Evolutionary conservation across 495 filamentous ascomycete species (phyloP).

Genomic region (Penicillium ochrochloron): DNA sequence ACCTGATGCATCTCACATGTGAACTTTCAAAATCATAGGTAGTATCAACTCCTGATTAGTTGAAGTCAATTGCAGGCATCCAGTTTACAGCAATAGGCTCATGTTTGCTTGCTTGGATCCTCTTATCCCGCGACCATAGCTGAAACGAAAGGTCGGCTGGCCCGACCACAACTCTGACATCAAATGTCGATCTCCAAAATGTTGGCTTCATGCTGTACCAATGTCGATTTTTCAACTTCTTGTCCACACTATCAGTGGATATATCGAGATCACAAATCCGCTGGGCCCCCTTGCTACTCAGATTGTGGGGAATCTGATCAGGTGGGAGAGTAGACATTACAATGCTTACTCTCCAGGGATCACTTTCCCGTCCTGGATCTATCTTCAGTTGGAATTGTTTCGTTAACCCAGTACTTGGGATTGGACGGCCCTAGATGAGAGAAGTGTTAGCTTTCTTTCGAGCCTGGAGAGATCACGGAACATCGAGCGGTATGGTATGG

Average conservation of each 20-base stretch:
- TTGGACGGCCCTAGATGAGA: slow-evolving; percentile 37
- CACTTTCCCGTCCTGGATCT: slow-evolving; percentile 39
- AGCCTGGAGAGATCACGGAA: background rate
- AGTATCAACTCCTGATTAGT: background rate
- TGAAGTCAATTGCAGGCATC: slow-evolving; percentile 31
- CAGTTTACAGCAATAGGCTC: slow-evolving; percentile 56
- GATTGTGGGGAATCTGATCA: slow-evolving; percentile 45
- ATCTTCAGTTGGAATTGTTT: slow-evolving; percentile 54
- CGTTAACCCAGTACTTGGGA: slow-evolving; percentile 42
- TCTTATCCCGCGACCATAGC: slow-evolving; percentile 54
- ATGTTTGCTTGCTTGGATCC: slow-evolving; percentile 48
- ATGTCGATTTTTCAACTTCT: slow-evolving; percentile 50
- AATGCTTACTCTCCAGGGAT: slow-evolving; percentile 51
- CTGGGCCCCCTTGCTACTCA: slow-evolving; percentile 39
- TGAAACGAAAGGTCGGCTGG: slow-evolving; percentile 61
- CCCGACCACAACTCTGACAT: slow-evolving; percentile 57
- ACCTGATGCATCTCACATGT: too few relatives aligned
- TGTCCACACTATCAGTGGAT: slow-evolving; percentile 39
- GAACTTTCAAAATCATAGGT: too few relatives aligned
- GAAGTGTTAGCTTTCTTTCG: background rate
- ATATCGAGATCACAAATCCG: slow-evolving; percentile 36
- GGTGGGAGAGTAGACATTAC: slow-evolving; percentile 52
- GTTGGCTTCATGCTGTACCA: slow-evolving; percentile 47
- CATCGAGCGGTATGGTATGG: background rate
- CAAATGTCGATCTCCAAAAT: slow-evolving; percentile 55